phyloP scores from a whole-genome alignment of 2,329 filamentous ascomycete species.

The Macroventuria anomochaeta region DNA sequence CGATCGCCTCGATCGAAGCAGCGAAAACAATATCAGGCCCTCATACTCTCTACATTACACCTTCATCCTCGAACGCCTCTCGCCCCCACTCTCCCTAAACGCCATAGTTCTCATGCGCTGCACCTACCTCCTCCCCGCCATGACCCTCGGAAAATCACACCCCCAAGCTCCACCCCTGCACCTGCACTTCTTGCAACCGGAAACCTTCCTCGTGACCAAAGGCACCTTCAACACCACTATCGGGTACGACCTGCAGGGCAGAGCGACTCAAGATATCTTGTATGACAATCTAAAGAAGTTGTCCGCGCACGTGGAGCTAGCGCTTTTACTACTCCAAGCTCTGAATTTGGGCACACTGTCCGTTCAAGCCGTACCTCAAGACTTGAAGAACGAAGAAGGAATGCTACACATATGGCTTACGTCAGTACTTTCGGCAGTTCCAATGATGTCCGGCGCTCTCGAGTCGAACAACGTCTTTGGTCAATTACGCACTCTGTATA shows the following conservation, averaged over 20 bases:
- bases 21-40: conserved; percentile 19
- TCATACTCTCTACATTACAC: conserved; percentile 14
- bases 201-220: conserved; percentile 17
- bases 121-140: conserved; percentile 14
- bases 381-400: no score
- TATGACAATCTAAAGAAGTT: no score
- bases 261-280: no score
- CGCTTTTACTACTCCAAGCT: no score
- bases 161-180: conserved; percentile 26
- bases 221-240: conserved; percentile 20
- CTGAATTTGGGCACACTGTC: no score
- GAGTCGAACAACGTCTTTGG: no score
- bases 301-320: no score
- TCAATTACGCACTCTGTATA: no score
- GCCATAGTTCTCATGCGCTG: conserved; percentile 25
- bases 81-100: conserved; percentile 17
- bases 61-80: conserved; percentile 22
- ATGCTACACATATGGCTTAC: no score
- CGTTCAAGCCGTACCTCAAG: no score
- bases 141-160: conserved; percentile 15
- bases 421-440: no score
- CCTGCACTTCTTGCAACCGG: conserved; percentile 27
- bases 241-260: background rate
- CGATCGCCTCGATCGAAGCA: conserved; percentile 4
- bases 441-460: no score